These are phyloP conservation scores for Chlorophyllum brunneum DNA, from an alignment of 768 basidiomycete species.

Conservation along the genomic window DNA sequence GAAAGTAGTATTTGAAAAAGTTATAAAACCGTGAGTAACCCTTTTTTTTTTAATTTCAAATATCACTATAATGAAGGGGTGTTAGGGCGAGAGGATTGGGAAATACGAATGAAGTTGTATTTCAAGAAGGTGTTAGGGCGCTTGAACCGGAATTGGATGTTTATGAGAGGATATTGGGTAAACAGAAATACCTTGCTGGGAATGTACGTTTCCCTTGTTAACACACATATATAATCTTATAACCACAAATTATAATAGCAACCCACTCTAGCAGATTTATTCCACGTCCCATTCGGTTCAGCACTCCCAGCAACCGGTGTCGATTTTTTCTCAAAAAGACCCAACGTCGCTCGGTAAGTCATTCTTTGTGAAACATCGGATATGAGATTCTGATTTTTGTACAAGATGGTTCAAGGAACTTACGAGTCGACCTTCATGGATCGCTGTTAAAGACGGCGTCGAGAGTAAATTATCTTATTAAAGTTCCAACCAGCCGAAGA, in stretches of 20 bases:
- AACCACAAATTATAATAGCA: conserved; percentile 28
- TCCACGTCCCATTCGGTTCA: conserved; percentile 39
- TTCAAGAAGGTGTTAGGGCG: conserved; percentile 25
- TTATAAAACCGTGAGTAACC: conserved; percentile 29
- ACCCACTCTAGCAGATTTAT: conserved; percentile 44
- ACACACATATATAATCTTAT: not conserved
- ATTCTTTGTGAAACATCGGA: too few relatives aligned
- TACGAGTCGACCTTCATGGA: conserved; percentile 44
- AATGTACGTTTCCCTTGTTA: conserved; percentile 32
- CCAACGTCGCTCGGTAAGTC: conserved; percentile 46
- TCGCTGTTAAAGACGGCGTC: conserved; percentile 38
- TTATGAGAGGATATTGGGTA: conserved; percentile 51
- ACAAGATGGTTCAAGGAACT: conserved; percentile 33
- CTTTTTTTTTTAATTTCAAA: not conserved
- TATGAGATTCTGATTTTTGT: too few relatives aligned
- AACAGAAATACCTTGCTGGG: conserved; percentile 54
- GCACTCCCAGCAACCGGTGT: conserved; percentile 22
- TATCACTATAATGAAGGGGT: not conserved
- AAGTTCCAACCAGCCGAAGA: too few relatives aligned
- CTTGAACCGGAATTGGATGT: conserved; percentile 41
- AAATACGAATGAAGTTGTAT: conserved; percentile 20
- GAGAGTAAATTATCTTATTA: too few relatives aligned
- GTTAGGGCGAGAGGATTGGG: conserved; percentile 13
- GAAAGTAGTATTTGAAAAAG: conserved; percentile 33
- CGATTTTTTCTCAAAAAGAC: conserved; percentile 31